phyloP scores from a whole-genome alignment of 169 alveolate species.

The Babesia gibsoni region DNA sequence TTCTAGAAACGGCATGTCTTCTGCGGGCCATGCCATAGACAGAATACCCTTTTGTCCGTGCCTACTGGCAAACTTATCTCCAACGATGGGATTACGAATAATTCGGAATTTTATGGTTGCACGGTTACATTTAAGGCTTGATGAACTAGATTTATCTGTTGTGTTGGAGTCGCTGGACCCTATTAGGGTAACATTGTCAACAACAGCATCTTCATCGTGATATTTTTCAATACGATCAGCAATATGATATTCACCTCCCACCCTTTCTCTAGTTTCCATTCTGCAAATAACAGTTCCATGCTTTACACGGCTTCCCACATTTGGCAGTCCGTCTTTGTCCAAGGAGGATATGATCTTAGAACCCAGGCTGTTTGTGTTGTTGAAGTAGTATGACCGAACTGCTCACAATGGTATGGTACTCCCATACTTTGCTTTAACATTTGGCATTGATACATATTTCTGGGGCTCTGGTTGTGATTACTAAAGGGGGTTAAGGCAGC shows the following conservation, averaged over 20 bases:
- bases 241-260: constrained; percentile 28
- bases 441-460: constrained; percentile 98
- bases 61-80: constrained; percentile 99
- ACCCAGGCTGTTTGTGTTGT: constrained; percentile 32
- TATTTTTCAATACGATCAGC: constrained; percentile 58
- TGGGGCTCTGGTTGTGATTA: constrained; percentile 98
- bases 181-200: constrained; percentile 56
- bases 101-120: constrained; percentile 67
- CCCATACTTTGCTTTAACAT: constrained; percentile 99
- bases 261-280: constrained; percentile 59
- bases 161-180: constrained; percentile 41
- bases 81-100: constrained; percentile 93
- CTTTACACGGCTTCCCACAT: constrained; percentile 69
- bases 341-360: constrained; percentile 24
- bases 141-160: constrained; percentile 35
- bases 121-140: constrained; percentile 40
- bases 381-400: constrained; percentile 77
- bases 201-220: constrained; percentile 55
- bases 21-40: constrained; percentile 96
- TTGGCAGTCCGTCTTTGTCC: constrained; percentile 82
- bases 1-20: constrained; percentile 98
- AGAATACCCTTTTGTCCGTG: constrained; percentile 99
- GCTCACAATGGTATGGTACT: constrained; percentile 94
- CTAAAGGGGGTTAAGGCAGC: constrained; percentile 98
- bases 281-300: constrained; percentile 73